These are phyloP conservation scores for Amaranthus palmeri DNA, from an alignment of 148 eudicot species.

Conservation along the genomic window DNA sequence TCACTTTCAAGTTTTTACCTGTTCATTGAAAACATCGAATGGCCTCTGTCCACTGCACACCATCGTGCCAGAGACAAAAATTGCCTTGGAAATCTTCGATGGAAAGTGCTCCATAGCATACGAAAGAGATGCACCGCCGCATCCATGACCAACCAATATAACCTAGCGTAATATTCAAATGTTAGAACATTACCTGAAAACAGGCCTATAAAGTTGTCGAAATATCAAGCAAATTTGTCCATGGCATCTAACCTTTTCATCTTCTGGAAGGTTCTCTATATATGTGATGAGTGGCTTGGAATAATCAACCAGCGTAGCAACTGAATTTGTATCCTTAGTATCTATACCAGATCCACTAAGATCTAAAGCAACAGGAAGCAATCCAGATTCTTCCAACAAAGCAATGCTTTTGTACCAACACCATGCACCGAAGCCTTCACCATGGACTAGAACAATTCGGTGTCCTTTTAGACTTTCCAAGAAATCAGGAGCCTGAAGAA, in stretches of 20 bases:
- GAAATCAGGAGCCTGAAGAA: slow-evolving; percentile 54
- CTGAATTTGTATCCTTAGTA: slow-evolving; percentile 51
- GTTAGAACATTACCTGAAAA: slow-evolving; percentile 5
- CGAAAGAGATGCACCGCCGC: slow-evolving; percentile 88
- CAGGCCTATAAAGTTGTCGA: neutral
- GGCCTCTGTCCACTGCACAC: slow-evolving; percentile 79
- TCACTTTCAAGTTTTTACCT: slow-evolving; percentile 41
- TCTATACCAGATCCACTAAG: slow-evolving; percentile 90
- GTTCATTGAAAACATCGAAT: slow-evolving; percentile 81
- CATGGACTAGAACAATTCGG: slow-evolving; percentile 73
- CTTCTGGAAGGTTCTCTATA: slow-evolving; percentile 54
- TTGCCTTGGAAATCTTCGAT: slow-evolving; percentile 71
- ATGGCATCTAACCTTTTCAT: slow-evolving; percentile 58
- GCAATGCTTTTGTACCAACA: slow-evolving; percentile 99
- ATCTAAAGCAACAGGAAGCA: slow-evolving; percentile 74
- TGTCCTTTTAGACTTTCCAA: slow-evolving; percentile 65
- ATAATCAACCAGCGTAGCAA: slow-evolving; percentile 61
- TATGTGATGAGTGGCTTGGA: slow-evolving; percentile 69
- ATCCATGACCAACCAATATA: slow-evolving; percentile 92
- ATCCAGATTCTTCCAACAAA: slow-evolving; percentile 75
- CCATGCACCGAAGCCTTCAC: slow-evolving; percentile 99
- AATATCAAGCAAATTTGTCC: neutral
- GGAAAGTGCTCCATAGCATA: slow-evolving; percentile 78
- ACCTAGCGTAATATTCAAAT: slow-evolving; percentile 40
- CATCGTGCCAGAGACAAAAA: slow-evolving; percentile 89